Base-by-base conservation (phyloP, 2,329 filamentous ascomycete genomes). In the Botryotinia narcissicola region DNA sequence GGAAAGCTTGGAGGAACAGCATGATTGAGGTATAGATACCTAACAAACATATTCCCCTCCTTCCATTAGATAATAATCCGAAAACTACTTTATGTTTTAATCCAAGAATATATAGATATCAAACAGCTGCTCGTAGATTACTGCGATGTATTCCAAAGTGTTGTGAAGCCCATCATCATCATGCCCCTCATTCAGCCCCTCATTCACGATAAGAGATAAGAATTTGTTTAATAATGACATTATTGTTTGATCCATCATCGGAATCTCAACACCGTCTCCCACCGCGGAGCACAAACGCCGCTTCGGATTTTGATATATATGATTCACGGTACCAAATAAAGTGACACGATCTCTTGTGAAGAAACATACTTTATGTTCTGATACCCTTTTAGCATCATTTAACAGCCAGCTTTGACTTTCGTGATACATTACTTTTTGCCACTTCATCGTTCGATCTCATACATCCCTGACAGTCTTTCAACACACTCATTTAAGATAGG, bases 401-500 rank as follows among this genome's bases (percentile, higher is more conserved):
- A 48, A 69, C 48, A n/a, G 35, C 9, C 35, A 22, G 18, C n/a
- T 16, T 32, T 14, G 48, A 68, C 25, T 42, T 42, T 57, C 18
- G 25, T 57, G n/a, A 57, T 57, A 57, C 54, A 57, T 68, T 32
- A 48, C 48, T 25, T 68, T 57, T 67, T 57, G 66, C 66, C 66
- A 68, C 46, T 51, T 14, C 12, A 18, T 64, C n/a, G 42, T 64
- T 61, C 44, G 29, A 62, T 61, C 35, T 22, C n/a, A 71, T 18
- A 57, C 22, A 37, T 35, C 68, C 46, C 51, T n/a, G 40, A 40
- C 44, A 44, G 16, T 62, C 62, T 32, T 63, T 62, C 61, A 75
- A 74, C 32, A 78, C 78, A 77, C 74, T 66, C n/a, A 42, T 44
- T 71, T 22, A 72, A 60, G 29, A 72, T 72, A 62, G 71, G 51